Evolutionary conservation across 2,329 filamentous ascomycete genomes (phyloP), one percentile per base, ranked within the genome.

Genomic region (Botrytis tulipae): DNA sequence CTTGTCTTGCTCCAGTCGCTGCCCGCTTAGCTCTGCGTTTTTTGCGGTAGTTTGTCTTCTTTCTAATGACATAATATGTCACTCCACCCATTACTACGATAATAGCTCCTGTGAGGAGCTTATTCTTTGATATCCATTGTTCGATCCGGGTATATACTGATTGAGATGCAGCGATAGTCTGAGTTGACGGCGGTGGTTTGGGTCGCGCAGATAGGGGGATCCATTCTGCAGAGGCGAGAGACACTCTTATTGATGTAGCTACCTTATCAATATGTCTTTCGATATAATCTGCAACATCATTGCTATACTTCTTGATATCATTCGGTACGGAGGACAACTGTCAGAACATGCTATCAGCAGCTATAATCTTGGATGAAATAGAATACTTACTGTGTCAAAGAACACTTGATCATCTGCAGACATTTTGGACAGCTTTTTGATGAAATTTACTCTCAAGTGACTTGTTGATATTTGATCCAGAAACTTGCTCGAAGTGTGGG

Each of bases 241-340:
- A 87, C 76, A 94, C 90, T 80, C 93, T 90, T 65, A 98, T 85
- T 54, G 87, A 86, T 51, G 87, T 85, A 71, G 94, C 93, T 62
- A 93, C 90, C 74, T 87, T 86, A 79, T 97, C 93, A 82, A 97
- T 91, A 80, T 94, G 90, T 74, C 88, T 87, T 83, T 98, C 93
- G 81, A 97, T 89, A 77, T 91, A 92, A 76, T 94, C 91, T 81
- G 93, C 93, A 75, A 95, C 87, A 71, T 93, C 87, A 78, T 87
- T 86, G 25, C 92, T 91, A 82, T 94, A 94, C 76, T 86, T 86
- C 75, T 88, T 88, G 81, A 95, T 86, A 79, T 95, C 90, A 83
- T 88, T 85, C 18, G 88, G 87, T 76, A 90, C 86, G 74, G 85
- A 86, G 65, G 87, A 83, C 70, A 90, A 85, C 88, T 90, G 76